A percentile compares a stretch with the other conserved stretches of the same genome.
These are phyloP conservation scores for Phytophthora chlamydospora DNA, from an alignment of 352 stramenopile species.

Conservation along the genomic window DNA sequence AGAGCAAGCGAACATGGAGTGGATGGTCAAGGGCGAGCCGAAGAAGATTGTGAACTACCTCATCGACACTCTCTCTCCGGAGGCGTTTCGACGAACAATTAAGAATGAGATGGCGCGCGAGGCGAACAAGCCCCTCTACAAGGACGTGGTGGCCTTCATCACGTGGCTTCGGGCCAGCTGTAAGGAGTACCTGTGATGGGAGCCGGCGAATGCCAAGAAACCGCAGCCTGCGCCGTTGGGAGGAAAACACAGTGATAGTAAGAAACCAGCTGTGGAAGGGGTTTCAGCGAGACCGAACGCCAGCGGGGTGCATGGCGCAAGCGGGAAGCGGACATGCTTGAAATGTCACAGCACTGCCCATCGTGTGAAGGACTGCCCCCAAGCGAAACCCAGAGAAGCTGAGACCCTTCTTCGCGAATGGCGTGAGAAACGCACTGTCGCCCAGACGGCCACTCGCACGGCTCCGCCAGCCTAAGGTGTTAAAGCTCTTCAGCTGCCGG, in stretches of 20 bases:
- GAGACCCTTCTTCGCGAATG: constrained; percentile 8
- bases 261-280: too few relatives aligned
- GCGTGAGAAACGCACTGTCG: constrained; percentile 3
- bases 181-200: constrained; percentile 15
- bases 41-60: constrained; percentile 14
- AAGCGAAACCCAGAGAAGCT: background rate
- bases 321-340: constrained; percentile 8
- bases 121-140: constrained; percentile 8
- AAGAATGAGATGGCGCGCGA: constrained; percentile 7
- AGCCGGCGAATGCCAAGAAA: too few relatives aligned
- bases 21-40: constrained; percentile 10
- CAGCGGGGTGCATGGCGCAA: too few relatives aligned
- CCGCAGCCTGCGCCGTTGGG: too few relatives aligned
- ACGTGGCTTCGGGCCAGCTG: constrained; percentile 6
- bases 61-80: constrained; percentile 1
- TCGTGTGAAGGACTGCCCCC: constrained; percentile 14
- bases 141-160: constrained; percentile 15
- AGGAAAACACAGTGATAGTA: too few relatives aligned
- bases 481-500: background rate
- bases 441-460: background rate
- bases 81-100: background rate
- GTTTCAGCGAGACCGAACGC: too few relatives aligned
- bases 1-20: constrained; percentile 9
- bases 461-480: background rate
- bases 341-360: background rate